Percentiles rank a stretch among this genome's conserved stretches.
These are phyloP conservation scores for Sarcodon sp. DNA, from an alignment of 768 basidiomycete genomes.

Conservation along the genomic window DNA sequence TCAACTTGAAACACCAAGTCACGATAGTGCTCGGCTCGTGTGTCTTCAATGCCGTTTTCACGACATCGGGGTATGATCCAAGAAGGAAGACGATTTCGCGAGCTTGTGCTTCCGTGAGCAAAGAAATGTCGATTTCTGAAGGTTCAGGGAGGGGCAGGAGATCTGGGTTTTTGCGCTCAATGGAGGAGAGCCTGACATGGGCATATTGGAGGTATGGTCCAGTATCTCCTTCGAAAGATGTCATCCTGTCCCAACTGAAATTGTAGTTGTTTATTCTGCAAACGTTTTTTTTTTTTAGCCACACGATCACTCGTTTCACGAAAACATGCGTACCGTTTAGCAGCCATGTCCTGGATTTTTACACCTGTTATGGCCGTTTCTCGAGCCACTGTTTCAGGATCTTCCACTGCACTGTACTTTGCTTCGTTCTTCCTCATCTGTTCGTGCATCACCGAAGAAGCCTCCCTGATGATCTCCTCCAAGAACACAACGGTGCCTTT, in stretches of 20 bases:
- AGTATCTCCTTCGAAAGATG: slow-evolving; percentile 92
- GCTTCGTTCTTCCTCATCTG: slow-evolving; percentile 93
- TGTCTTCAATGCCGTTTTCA: slow-evolving; percentile 71
- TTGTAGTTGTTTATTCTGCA: slow-evolving; percentile 88
- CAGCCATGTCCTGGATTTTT: slow-evolving; percentile 97
- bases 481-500: slow-evolving; percentile 94
- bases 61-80: slow-evolving; percentile 84
- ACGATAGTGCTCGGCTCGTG: slow-evolving; percentile 89
- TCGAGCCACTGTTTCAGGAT: slow-evolving; percentile 66
- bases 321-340: slow-evolving; percentile 54
- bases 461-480: slow-evolving; percentile 85
- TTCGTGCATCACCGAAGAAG: slow-evolving; percentile 83
- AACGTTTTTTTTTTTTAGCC: not conserved
- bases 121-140: slow-evolving; percentile 50
- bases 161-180: slow-evolving; percentile 85
- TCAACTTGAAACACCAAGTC: slow-evolving; percentile 77
- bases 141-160: slow-evolving; percentile 66
- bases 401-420: slow-evolving; percentile 80
- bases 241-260: slow-evolving; percentile 91
- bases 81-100: slow-evolving; percentile 82
- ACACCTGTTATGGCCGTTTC: slow-evolving; percentile 93
- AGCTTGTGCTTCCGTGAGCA: slow-evolving; percentile 65
- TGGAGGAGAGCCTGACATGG: slow-evolving; percentile 84
- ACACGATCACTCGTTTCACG: not conserved
- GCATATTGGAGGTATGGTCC: slow-evolving; percentile 96